Conservation (phyloP, 1,284 basidiomycete genomes). For the Hemileia vastatrix region DNA sequence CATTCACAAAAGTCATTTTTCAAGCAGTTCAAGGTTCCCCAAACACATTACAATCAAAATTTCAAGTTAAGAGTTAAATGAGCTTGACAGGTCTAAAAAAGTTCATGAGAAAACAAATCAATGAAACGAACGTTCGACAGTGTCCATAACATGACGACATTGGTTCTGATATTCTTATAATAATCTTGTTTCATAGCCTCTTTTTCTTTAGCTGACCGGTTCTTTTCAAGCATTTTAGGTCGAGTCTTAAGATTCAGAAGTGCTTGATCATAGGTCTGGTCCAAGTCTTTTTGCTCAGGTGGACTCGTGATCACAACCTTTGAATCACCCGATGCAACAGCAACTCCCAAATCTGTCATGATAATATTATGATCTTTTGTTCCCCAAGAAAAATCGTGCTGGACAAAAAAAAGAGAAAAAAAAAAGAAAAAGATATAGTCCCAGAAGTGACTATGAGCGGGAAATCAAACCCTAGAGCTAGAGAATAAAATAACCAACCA, state of each 20-base stretch:
- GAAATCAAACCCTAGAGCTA: not conserved
- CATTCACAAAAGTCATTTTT: no score
- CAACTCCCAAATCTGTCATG: slow-evolving; percentile 44
- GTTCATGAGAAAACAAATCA: slow-evolving; percentile 25
- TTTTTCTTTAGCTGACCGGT: slow-evolving; percentile 38
- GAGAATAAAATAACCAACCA: not conserved
- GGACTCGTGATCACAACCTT: slow-evolving; percentile 80
- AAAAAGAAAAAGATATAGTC: not conserved
- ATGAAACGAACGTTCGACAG: slow-evolving; percentile 60
- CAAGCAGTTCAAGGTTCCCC: no score
- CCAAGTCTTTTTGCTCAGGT: slow-evolving; percentile 73
- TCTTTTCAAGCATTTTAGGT: slow-evolving; percentile 46
- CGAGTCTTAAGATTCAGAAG: slow-evolving; percentile 67
- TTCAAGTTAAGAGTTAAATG: not conserved
- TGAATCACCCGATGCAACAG: slow-evolving; percentile 57
- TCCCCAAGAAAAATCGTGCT: slow-evolving; percentile 43
- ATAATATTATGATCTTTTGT: slow-evolving; percentile 45
- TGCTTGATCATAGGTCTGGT: slow-evolving; percentile 79
- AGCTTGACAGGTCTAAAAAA: not conserved
- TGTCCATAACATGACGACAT: slow-evolving; percentile 76
- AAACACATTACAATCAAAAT: not conserved
- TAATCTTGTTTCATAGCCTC: slow-evolving; percentile 42
- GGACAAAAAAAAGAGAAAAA: not conserved
- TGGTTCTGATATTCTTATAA: slow-evolving; percentile 66
- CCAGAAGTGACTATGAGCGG: not conserved